Percentiles rank a stretch among this genome's conserved stretches.
phyloP scores from a whole-genome alignment of 306 rosid species.

The Morella rubra region DNA sequence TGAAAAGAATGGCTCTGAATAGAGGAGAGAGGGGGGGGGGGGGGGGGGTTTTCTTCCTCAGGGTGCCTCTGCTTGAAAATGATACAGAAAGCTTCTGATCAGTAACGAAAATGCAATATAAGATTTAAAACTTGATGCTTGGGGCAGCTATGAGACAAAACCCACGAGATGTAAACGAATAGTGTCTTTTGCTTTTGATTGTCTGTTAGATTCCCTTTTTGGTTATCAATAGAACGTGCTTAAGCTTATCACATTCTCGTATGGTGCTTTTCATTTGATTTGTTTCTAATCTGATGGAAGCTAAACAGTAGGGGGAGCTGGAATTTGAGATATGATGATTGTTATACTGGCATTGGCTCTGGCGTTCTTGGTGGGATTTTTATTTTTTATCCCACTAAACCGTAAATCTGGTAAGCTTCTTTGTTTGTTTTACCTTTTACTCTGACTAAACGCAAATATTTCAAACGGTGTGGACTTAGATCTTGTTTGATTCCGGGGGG shows the following conservation, averaged over 20 bases:
- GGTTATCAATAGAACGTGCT: not conserved
- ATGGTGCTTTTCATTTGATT: not conserved
- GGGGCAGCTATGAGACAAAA: not conserved
- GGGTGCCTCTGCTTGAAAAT: not conserved
- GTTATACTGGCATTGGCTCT: slow-evolving; percentile 49
- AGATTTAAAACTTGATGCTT: not conserved
- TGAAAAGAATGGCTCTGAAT: not conserved
- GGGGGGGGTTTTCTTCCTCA: not conserved
- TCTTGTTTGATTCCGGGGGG: not conserved
- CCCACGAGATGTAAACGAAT: not conserved
- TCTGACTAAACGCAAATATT: not conserved
- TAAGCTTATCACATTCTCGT: not conserved
- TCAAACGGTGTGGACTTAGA: not conserved
- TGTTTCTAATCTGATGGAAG: slow-evolving; percentile 30
- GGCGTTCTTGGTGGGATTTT: slow-evolving; percentile 45
- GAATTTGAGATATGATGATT: slow-evolving; percentile 44
- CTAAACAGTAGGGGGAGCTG: slow-evolving; percentile 19
- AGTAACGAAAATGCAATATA: not conserved
- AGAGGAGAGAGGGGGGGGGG: too few relatives aligned
- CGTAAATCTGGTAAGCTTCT: slow-evolving; percentile 41
- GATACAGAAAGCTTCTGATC: not conserved
- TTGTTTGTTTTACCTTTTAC: not conserved
- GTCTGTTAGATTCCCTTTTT: not conserved
- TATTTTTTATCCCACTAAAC: slow-evolving; percentile 42
- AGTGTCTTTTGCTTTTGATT: not conserved